Conservation (phyloP, 2,329 filamentous ascomycete species). For the Pseudogymnoascus verrucosus region DNA sequence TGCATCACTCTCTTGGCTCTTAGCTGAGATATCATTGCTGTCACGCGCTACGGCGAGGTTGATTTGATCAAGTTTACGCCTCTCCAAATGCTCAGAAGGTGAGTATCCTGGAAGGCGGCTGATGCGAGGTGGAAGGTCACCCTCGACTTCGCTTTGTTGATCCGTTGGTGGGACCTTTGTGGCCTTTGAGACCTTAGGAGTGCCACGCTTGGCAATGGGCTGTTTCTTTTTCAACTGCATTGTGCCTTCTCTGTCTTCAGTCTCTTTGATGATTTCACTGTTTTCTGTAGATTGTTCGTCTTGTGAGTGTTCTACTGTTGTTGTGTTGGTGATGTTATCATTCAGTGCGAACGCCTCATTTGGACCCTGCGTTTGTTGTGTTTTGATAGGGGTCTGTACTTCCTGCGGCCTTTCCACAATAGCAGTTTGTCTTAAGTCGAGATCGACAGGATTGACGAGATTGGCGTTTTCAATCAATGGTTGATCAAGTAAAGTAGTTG, state of each 20-base stretch:
- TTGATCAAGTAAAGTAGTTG: background rate
- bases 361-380: slow-evolving; percentile 1
- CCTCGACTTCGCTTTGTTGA: background rate
- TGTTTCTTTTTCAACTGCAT: background rate
- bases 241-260: background rate
- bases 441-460: background rate
- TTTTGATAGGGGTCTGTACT: background rate
- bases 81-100: background rate
- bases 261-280: background rate
- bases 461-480: background rate
- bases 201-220: background rate
- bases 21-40: background rate
- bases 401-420: background rate
- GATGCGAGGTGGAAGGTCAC: background rate
- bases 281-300: background rate
- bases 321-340: slow-evolving; percentile 4
- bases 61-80: background rate
- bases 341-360: background rate
- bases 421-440: background rate
- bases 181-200: background rate
- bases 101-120: background rate
- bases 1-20: background rate
- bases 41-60: background rate
- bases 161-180: background rate
- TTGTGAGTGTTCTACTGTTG: background rate